Evolutionary conservation across 2,329 filamentous ascomycete genomes (phyloP).

Genomic region (Fusarium tuaranense): DNA sequence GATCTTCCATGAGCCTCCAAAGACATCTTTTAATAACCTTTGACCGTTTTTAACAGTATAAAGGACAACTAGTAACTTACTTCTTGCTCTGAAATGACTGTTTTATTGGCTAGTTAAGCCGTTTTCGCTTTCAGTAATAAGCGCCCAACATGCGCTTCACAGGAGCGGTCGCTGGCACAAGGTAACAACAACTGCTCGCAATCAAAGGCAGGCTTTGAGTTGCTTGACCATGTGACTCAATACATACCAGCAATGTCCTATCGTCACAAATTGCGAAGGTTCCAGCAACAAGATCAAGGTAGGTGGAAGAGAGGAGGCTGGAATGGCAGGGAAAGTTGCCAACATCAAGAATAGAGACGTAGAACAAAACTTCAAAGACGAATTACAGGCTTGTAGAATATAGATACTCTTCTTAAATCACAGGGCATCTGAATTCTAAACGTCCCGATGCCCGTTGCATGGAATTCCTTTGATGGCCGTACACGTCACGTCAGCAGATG

Average conservation of each 20-base stretch:
- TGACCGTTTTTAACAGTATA: not conserved
- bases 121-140: not conserved
- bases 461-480: not conserved
- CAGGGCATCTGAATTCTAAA: not conserved
- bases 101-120: not conserved
- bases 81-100: not conserved
- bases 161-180: not conserved
- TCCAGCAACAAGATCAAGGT: not conserved
- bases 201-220: not conserved
- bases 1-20: not conserved
- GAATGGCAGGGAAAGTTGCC: not conserved
- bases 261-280: not conserved
- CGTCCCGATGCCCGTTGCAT: not conserved
- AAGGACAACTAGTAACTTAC: not conserved
- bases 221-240: not conserved
- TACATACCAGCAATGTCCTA: not conserved
- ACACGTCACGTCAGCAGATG: not conserved
- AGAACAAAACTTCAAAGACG: not conserved
- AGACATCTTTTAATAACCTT: not conserved
- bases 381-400: not conserved
- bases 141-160: not conserved
- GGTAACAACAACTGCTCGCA: not conserved
- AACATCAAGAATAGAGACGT: not conserved
- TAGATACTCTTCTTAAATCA: accelerated
- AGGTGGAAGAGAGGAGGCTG: not conserved